Conservation (phyloP, 257 asterid genomes). For the Solanum paucissectum region DNA sequence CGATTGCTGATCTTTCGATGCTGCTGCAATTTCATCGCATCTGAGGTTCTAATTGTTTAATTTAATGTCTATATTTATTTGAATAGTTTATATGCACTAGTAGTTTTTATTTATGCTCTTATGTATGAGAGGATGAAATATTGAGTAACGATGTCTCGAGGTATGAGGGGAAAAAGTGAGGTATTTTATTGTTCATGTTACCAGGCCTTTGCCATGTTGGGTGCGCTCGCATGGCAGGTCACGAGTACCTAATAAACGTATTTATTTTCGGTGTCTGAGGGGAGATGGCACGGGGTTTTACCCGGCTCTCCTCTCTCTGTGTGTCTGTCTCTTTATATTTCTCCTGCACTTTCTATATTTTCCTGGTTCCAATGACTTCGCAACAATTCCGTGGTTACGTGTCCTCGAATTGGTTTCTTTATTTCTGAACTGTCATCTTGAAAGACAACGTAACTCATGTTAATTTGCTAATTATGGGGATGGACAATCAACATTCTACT, state of each 20-base stretch:
- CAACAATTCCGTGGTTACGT: background rate
- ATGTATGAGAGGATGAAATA: background rate
- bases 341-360: background rate
- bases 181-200: background rate
- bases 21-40: background rate
- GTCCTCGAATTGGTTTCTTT: background rate
- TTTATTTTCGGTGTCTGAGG: background rate
- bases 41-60: background rate
- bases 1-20: background rate
- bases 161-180: background rate
- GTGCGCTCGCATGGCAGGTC: constrained; percentile 19
- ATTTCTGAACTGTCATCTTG: background rate
- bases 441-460: background rate
- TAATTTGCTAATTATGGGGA: background rate
- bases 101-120: background rate
- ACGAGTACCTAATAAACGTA: background rate
- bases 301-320: background rate
- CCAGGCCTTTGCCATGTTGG: constrained; percentile 1
- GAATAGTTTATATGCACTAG: too few relatives aligned
- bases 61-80: background rate
- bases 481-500: background rate
- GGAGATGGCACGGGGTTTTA: background rate
- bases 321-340: background rate
- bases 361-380: background rate
- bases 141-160: background rate